Conservation (phyloP, 176 grass and related monocot species). For the Paspalum vaginatum region DNA sequence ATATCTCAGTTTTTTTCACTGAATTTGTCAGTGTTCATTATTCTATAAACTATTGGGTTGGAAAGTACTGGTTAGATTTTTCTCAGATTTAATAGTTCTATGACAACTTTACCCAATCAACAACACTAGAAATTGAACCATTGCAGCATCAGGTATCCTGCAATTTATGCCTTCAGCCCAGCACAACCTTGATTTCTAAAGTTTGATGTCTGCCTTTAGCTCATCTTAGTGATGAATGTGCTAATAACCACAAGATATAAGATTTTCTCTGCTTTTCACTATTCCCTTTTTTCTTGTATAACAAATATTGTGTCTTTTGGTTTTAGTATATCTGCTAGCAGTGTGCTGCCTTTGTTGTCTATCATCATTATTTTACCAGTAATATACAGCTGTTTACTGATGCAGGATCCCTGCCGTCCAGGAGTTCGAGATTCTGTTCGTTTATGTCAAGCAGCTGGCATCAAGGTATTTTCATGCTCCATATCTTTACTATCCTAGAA, state of each 20-base stretch:
- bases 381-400: slow-evolving; percentile 12
- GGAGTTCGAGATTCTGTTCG: slow-evolving; percentile 77
- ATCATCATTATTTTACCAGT: background rate
- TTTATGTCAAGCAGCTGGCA: slow-evolving; percentile 67
- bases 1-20: slow-evolving; percentile 21
- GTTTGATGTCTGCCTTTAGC: background rate
- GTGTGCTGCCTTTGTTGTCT: background rate
- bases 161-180: background rate
- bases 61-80: slow-evolving; percentile 2
- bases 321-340: background rate
- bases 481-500: slow-evolving; percentile 4
- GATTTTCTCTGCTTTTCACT: background rate
- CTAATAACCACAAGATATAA: background rate
- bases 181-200: background rate
- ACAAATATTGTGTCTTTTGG: background rate
- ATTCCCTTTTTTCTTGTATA: slow-evolving; percentile 36
- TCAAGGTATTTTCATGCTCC: slow-evolving; percentile 62
- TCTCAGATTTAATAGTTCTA: background rate
- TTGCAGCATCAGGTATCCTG: background rate
- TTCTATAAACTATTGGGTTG: slow-evolving; percentile 27
- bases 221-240: slow-evolving; percentile 10
- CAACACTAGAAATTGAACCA: background rate
- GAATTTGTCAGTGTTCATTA: slow-evolving; percentile 1
- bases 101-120: slow-evolving; percentile 1
- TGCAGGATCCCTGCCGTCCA: slow-evolving; percentile 94